These are phyloP conservation scores for Jackrogersella multiformis DNA, from an alignment of 495 filamentous ascomycete species.

Conservation along the genomic window DNA sequence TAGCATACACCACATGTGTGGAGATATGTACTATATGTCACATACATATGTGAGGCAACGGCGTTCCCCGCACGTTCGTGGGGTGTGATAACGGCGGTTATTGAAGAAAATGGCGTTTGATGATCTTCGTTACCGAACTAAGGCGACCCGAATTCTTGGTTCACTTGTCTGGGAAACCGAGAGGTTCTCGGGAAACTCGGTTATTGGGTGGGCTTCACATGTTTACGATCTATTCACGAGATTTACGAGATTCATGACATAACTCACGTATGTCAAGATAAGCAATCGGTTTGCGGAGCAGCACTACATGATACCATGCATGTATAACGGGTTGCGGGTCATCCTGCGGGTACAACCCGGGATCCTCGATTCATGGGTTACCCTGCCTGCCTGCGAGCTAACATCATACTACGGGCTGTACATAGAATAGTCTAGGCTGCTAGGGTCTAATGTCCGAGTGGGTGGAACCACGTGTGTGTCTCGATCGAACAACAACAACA, in stretches of 20 bases:
- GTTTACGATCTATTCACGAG: slow-evolving; percentile 2
- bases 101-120: slow-evolving; percentile 14
- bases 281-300: slow-evolving; percentile 20
- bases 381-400: slow-evolving; percentile 22
- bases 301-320: too few species aligned
- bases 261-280: slow-evolving; percentile 11
- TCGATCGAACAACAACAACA: slow-evolving; percentile 5
- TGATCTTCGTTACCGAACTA: slow-evolving; percentile 13
- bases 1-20: not conserved
- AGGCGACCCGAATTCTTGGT: slow-evolving; percentile 31
- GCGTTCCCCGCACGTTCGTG: slow-evolving; percentile 31
- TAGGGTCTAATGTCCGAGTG: not conserved
- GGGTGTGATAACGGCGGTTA: slow-evolving; percentile 16
- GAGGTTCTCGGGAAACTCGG: slow-evolving; percentile 17
- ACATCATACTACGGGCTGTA: too few species aligned
- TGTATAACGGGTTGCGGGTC: slow-evolving; percentile 26
- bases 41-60: slow-evolving; percentile 39
- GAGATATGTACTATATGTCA: slow-evolving; percentile 16
- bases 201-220: slow-evolving; percentile 30
- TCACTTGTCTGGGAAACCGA: slow-evolving; percentile 16
- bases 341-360: slow-evolving; percentile 14
- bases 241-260: too few species aligned
- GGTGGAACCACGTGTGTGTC: slow-evolving; percentile 18
- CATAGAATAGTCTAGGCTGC: slow-evolving; percentile 7
- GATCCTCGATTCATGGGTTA: slow-evolving; percentile 17